Base-by-base conservation (phyloP, 2,329 filamentous ascomycete species). In the Pseudogymnoascus verrucosus region DNA sequence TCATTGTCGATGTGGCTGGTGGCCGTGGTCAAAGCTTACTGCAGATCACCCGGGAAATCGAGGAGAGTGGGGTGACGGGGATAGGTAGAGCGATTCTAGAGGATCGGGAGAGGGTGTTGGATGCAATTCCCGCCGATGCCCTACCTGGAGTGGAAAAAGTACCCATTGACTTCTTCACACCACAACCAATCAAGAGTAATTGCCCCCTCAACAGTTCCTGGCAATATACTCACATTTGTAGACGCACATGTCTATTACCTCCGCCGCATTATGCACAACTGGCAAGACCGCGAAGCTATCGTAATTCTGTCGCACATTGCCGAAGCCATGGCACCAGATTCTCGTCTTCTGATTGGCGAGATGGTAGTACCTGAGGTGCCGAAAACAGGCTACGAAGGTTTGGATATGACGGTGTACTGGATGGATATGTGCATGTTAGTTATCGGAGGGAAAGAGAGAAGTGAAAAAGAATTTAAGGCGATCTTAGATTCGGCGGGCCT, bases 161-260 rank as follows among this genome's bases (percentile, higher is more conserved):
- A 57, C 12, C 47, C 11, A 57, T 57, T 31, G 47, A 57, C 34
- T 61, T 61, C 34, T 61, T 61, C n/a, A 61, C 34, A 5, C 59
- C 59, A 16, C 59, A 61, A 42, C 59, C 59, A 23, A 61, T 61
- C 39, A 37, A 61, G 23, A 42, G 59, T 59, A 36, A 21, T 1
- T 60, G 3, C 51, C 14, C 26, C 63, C 34, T 40, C 11, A 10
- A 34, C 31, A n/a, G n/a, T 26, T 40, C 14, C 16, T 5, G 26
- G 10, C 34, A 34, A 19, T 19, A 65, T 40, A 11, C 5, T 26
- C 31, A 19, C n/a, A 16, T 34, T 28, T 10, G 5, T 19, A 68
- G 67, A 67, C 42, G 69, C 69, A 11, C 65, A 70, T n/a, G 63
- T 69, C 8, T 71, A 71, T 40, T 70, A 69, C 54, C 65, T 71